phyloP scores from a whole-genome alignment of 163 green algal species.

The Coccomyxa subellipsoidea region DNA sequence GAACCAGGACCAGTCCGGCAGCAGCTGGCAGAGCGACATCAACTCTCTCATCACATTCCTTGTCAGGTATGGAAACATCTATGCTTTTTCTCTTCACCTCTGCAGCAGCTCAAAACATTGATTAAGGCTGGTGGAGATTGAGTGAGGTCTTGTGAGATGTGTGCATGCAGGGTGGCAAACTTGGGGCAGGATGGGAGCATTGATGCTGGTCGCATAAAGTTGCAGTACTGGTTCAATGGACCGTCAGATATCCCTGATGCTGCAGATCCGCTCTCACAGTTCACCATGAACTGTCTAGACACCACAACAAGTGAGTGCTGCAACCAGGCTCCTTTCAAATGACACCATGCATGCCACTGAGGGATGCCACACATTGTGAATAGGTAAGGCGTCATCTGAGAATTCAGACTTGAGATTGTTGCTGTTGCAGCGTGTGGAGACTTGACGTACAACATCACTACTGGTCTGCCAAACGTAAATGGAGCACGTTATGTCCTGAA shows the following conservation, averaged over 20 bases:
- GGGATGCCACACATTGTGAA: background rate
- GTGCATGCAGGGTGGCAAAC: slow-evolving; percentile 39
- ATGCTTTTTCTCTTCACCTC: background rate
- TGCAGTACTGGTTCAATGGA: slow-evolving; percentile 56
- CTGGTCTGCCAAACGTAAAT: slow-evolving; percentile 18
- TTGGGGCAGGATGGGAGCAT: slow-evolving; percentile 22
- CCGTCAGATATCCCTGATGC: slow-evolving; percentile 11
- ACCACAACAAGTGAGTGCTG: slow-evolving; percentile 20
- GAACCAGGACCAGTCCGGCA: background rate
- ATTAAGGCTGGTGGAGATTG: too few relatives aligned
- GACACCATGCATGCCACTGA: too few relatives aligned
- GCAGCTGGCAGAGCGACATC: slow-evolving; percentile 3
- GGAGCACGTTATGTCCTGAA: slow-evolving; percentile 40
- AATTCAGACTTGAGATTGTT: background rate
- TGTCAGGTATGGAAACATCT: slow-evolving; percentile 3
- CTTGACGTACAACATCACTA: slow-evolving; percentile 25
- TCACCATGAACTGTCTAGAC: slow-evolving; percentile 15
- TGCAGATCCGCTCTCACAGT: slow-evolving; percentile 17
- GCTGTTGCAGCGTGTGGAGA: slow-evolving; percentile 31
- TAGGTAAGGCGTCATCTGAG: background rate
- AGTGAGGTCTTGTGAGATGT: too few relatives aligned
- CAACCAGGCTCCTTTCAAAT: background rate
- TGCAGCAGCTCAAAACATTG: background rate
- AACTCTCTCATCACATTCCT: slow-evolving; percentile 9
- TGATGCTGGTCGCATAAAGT: slow-evolving; percentile 18